These are phyloP conservation scores for Acanthamoeba triangularis DNA, from an alignment of 208 protist species.

Conservation along the genomic window DNA sequence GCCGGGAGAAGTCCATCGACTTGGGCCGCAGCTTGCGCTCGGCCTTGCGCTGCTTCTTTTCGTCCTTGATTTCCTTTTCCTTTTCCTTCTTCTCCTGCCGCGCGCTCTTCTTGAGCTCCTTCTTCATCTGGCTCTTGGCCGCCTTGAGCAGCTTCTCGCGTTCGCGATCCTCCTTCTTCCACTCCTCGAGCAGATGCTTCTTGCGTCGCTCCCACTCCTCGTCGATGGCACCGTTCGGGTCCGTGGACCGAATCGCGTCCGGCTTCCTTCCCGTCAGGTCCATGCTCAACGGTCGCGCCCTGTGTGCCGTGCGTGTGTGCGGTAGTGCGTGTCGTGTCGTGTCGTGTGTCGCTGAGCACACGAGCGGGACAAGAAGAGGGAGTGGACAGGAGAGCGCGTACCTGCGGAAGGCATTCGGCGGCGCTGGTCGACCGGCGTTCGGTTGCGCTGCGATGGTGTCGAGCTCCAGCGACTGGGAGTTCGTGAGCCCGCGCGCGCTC, in stretches of 20 bases:
- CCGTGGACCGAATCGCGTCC: not conserved
- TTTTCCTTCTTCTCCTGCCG: not conserved
- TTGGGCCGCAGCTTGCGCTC: not conserved
- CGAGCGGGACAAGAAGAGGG: not conserved
- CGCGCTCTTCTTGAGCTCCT: not conserved
- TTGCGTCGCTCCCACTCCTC: slow-evolving; percentile 7
- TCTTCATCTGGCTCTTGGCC: slow-evolving; percentile 8
- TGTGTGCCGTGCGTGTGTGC: not conserved
- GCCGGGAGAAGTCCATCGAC: not conserved
- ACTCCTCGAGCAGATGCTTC: not conserved
- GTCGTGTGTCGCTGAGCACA: no score
- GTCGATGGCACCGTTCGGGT: not conserved
- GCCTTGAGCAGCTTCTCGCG: not conserved
- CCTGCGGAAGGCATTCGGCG: not conserved
- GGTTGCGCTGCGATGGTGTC: not conserved
- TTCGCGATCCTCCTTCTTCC: slow-evolving; percentile 1
- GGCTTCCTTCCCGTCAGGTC: not conserved
- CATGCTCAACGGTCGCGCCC: not conserved
- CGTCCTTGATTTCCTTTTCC: not conserved
- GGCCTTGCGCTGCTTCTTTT: not conserved
- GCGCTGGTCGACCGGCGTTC: not conserved
- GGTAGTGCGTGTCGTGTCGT: no score
- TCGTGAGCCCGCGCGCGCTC: not conserved
- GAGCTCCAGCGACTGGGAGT: not conserved
- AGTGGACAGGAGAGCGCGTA: not conserved